Evolutionary conservation across 2,329 filamentous ascomycete genomes (phyloP).

Genomic region (Diaporthe sp.): DNA sequence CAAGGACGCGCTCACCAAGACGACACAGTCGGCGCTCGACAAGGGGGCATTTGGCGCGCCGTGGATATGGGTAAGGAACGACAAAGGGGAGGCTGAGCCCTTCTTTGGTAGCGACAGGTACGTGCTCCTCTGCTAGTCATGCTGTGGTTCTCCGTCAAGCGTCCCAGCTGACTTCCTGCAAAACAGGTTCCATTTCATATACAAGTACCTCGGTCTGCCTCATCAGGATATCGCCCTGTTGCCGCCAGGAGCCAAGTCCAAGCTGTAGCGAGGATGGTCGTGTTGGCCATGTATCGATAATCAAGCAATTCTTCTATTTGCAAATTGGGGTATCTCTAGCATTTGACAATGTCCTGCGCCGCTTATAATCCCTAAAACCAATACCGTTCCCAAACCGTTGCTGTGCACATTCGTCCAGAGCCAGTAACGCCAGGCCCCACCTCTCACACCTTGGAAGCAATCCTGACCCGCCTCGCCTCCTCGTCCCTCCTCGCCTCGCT

Average conservation of each 20-base stretch:
- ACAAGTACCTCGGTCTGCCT: constrained; percentile 73
- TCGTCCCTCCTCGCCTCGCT: constrained; percentile 74
- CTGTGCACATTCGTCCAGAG: background rate
- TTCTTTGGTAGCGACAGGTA: constrained; percentile 84
- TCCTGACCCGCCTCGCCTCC: constrained; percentile 68
- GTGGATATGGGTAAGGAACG: constrained; percentile 78
- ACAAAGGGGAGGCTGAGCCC: constrained; percentile 70
- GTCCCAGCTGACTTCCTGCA: background rate
- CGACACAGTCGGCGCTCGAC: constrained; percentile 73
- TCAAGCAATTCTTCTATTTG: constrained; percentile 17
- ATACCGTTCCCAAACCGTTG: background rate
- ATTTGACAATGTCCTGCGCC: constrained; percentile 1
- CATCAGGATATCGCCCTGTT: constrained; percentile 67
- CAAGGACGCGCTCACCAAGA: constrained; percentile 60
- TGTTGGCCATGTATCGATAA: background rate
- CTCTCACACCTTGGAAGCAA: constrained; percentile 54
- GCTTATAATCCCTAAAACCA: background rate
- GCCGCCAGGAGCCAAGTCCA: constrained; percentile 50
- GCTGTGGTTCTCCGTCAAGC: background rate
- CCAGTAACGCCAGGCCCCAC: background rate
- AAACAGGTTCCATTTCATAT: constrained; percentile 76
- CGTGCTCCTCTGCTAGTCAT: constrained; percentile 40
- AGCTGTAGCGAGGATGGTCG: constrained; percentile 49
- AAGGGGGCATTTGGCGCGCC: constrained; percentile 82
- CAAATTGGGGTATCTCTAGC: constrained; percentile 37